Percentiles rank a stretch among this genome's conserved stretches.
These are phyloP conservation scores for Teunomyces funiuensis DNA, from an alignment of 805 yeast species.

Conservation along the genomic window DNA sequence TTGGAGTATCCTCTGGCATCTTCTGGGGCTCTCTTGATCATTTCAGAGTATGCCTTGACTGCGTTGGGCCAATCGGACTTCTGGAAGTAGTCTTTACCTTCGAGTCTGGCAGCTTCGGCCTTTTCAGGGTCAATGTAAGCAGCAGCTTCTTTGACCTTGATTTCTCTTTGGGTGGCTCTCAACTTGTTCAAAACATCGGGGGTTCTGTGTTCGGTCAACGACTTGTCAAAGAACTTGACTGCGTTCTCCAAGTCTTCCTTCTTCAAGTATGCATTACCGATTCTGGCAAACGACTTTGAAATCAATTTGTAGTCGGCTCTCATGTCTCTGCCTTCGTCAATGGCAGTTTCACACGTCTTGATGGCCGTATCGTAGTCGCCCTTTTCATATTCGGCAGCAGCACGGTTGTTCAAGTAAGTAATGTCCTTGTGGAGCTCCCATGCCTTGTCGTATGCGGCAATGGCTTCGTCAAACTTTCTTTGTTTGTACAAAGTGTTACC, in stretches of 20 bases:
- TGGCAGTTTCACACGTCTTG: constrained; percentile 74
- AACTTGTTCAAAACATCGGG: constrained; percentile 89
- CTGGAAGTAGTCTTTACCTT: constrained; percentile 86
- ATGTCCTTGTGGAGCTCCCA: constrained; percentile 80
- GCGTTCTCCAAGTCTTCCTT: constrained; percentile 72
- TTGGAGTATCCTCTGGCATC: constrained; percentile 97
- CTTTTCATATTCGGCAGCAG: constrained; percentile 97
- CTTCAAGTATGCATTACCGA: constrained; percentile 81
- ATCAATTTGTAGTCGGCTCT: constrained; percentile 90
- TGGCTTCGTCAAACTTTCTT: constrained; percentile 90
- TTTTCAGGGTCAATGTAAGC: constrained; percentile 84
- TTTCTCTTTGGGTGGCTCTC: constrained; percentile 81
- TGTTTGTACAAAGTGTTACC: constrained; percentile 87
- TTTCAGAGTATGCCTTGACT: constrained; percentile 90
- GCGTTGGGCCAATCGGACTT: constrained; percentile 97
- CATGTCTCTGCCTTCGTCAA: constrained; percentile 84
- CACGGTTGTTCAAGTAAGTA: constrained; percentile 91
- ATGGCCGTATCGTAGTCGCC: constrained; percentile 88
- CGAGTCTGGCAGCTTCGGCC: constrained; percentile 92
- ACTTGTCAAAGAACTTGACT: constrained; percentile 76
- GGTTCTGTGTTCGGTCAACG: constrained; percentile 95
- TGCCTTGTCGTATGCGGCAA: constrained; percentile 80
- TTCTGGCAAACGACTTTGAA: constrained; percentile 91
- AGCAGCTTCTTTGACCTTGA: constrained; percentile 74
- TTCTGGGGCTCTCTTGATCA: constrained; percentile 94